Conservation (phyloP, 352 stramenopile genomes). For the Globisporangium sylvaticum region DNA sequence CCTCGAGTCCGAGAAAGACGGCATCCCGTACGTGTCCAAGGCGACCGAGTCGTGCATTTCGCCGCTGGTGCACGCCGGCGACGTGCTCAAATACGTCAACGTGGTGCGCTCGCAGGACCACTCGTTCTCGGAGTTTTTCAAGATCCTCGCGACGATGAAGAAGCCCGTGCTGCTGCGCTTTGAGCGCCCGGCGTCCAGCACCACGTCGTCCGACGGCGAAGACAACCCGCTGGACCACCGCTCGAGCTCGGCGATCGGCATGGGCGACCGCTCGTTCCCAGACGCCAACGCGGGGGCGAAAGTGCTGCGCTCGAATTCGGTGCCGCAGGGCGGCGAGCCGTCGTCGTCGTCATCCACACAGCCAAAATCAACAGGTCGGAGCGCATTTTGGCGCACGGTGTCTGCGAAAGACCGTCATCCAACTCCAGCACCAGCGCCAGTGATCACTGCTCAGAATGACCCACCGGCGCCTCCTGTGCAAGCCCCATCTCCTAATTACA, state of each 20-base stretch:
- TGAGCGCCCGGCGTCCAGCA: slow-evolving; percentile 47
- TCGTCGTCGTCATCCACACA: slow-evolving; percentile 14
- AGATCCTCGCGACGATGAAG: slow-evolving; percentile 88
- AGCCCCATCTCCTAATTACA: not conserved
- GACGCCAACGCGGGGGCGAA: slow-evolving; percentile 26
- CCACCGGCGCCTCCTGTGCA: not conserved
- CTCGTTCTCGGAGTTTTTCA: slow-evolving; percentile 88
- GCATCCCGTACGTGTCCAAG: slow-evolving; percentile 84
- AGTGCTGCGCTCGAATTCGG: slow-evolving; percentile 52
- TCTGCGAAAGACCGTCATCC: slow-evolving; percentile 34
- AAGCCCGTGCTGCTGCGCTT: slow-evolving; percentile 86
- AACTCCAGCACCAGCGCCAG: not conserved
- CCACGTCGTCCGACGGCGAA: slow-evolving; percentile 46
- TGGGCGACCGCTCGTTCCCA: slow-evolving; percentile 26
- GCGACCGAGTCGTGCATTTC: slow-evolving; percentile 86
- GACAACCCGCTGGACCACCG: slow-evolving; percentile 43
- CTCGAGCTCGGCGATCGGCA: slow-evolving; percentile 32
- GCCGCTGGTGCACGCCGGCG: slow-evolving; percentile 53
- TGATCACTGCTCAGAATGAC: not conserved
- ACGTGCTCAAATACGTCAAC: slow-evolving; percentile 86
- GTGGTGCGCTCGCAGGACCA: slow-evolving; percentile 82
- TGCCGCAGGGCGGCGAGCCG: slow-evolving; percentile 40
- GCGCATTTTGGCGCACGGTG: slow-evolving; percentile 56
- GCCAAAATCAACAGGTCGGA: slow-evolving; percentile 26
- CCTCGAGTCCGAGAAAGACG: slow-evolving; percentile 80